Base-by-base conservation (phyloP, 2,329 filamentous ascomycete genomes). In the Capronia coronata region DNA sequence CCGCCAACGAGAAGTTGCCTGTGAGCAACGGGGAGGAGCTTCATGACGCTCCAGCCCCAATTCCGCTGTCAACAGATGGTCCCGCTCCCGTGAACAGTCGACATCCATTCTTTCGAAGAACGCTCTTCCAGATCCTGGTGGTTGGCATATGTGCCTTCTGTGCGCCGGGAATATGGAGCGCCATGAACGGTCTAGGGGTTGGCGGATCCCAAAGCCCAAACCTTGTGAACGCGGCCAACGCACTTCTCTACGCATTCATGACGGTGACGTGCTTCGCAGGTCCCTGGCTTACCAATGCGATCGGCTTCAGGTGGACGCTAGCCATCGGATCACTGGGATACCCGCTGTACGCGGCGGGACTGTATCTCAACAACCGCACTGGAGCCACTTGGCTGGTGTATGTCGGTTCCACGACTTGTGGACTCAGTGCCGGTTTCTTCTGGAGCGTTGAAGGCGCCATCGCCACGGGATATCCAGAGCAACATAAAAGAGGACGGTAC, bases 101-200 rank as follows among this genome's bases (percentile, higher is more conserved):
- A 18, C 10, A 30, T 13, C 21, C 35, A 1, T 55, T 57, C 37
- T 57, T 45, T 55, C 68, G 72, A 13, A 71, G 70, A 37, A 72
- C 72, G 2, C 59, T 74, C 1, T 74, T 71, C 61, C 71, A 74
- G 49, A 71, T 71, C 43, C 68, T 74, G 32, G 49, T 74, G 14
- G 68, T 73, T 3, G 72, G 72, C 16, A 52, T 69, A 40, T 68
- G 68, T 18, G 67, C 66, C 1, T 74, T 74, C 59, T 73, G 69
- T 1, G 69, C 72, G 37, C 71, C 71, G 0, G 71, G 71, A 3
- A 73, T 74, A 21, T 75, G 71, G 71, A 73, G 70, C 49, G 71
- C 71, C 3, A 60, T 74, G 10, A 73, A 73, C 54, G 65, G 65
- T 61, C 64, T 65, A 50, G 67, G 67, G 10, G 65, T 67, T 1